Percentiles rank a stretch among this genome's conserved stretches.
phyloP scores from a whole-genome alignment of 345 rosid genomes.

The Arabidopsis suecica region DNA sequence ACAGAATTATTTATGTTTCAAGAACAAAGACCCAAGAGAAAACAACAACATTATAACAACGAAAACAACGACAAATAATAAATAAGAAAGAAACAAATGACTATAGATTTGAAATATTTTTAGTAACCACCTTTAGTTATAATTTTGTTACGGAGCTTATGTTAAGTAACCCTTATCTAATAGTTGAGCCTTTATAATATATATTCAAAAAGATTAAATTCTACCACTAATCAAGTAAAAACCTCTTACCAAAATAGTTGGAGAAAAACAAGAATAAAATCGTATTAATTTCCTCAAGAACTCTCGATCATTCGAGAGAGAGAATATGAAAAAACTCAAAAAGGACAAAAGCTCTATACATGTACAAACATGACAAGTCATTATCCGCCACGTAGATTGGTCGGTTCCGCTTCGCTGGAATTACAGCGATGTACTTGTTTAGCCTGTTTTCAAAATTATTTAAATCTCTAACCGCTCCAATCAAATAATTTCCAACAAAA shows the following conservation, averaged over 20 bases:
- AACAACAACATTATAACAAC: not conserved
- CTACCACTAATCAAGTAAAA: not conserved
- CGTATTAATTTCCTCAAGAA: constrained; percentile 3
- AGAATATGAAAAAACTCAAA: constrained; percentile 33
- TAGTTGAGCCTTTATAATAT: not conserved
- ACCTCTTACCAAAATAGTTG: not conserved
- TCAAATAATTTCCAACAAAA: constrained; percentile 20
- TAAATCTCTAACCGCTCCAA: constrained; percentile 37
- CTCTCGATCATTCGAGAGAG: constrained; percentile 35
- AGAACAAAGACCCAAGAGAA: not conserved
- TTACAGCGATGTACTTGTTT: constrained; percentile 38
- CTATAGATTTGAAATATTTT: not conserved
- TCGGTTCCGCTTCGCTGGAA: constrained; percentile 43
- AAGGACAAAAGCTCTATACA: constrained; percentile 31
- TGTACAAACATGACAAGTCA: constrained; percentile 44
- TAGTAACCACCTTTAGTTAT: not conserved
- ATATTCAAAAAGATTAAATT: not conserved
- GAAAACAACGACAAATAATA: not conserved
- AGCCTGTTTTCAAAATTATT: constrained; percentile 28
- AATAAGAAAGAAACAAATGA: not conserved
- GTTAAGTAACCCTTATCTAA: not conserved
- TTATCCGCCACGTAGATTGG: constrained; percentile 45
- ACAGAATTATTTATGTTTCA: not conserved
- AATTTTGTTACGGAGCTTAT: not conserved
- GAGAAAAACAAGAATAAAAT: constrained; percentile 10